These are phyloP conservation scores for Lanzia echinophila DNA, from an alignment of 2,329 filamentous ascomycete species.

Conservation along the genomic window DNA sequence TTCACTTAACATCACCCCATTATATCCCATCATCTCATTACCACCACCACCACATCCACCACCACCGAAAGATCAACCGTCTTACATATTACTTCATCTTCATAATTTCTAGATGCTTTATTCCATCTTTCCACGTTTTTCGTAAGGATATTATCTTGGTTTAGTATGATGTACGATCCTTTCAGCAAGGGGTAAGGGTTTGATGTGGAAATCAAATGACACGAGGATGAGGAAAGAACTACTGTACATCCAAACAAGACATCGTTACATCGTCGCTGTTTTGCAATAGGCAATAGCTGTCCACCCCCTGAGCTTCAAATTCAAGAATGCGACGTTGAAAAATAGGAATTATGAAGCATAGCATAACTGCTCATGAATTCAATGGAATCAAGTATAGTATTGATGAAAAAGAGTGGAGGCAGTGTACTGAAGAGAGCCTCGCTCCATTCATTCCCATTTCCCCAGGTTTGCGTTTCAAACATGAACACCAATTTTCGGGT, in stretches of 20 bases:
- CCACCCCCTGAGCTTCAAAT: not conserved
- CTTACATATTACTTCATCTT: not conserved
- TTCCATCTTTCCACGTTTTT: conserved; percentile 7
- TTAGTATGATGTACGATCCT: not conserved
- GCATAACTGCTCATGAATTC: not conserved
- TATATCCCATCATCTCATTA: too few species aligned
- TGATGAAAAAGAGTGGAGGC: not conserved
- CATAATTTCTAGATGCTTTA: not conserved
- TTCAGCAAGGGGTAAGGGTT: not conserved
- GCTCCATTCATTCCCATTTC: not conserved
- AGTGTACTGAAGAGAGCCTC: not conserved
- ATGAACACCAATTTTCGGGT: not conserved
- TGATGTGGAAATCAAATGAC: conserved; percentile 7
- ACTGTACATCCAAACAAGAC: not conserved
- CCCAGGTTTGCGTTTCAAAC: conserved; percentile 6
- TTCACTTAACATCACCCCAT: too few species aligned
- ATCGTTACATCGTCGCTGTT: conserved; percentile 6
- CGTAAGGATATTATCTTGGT: conserved; percentile 5
- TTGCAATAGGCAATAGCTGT: not conserved
- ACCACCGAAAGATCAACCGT: conserved; percentile 5
- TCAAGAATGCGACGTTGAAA: not conserved
- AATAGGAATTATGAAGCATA: not conserved
- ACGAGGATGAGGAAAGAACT: not conserved
- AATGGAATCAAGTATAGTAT: not conserved
- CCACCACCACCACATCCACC: too few species aligned